Base-by-base conservation (phyloP, 768 basidiomycete genomes). In the Macrolepiota albuminosa region DNA sequence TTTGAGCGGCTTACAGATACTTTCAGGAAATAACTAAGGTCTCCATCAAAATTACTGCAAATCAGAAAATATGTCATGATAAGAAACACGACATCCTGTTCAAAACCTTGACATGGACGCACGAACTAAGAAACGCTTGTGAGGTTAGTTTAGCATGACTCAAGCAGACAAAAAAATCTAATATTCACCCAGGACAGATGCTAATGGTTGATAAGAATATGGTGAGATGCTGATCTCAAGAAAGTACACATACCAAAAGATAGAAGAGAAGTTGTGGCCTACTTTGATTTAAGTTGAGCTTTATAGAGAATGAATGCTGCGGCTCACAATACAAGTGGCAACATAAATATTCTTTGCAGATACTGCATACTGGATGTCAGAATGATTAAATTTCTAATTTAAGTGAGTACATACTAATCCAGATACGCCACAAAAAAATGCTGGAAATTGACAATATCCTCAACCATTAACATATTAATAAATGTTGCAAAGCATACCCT, bases 361-460 rank as follows among this genome's bases (percentile, higher is more conserved):
- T 40, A 54, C 52, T 54, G 13, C 1, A 16, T 16, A 29, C 18
- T 10, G 52, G 4, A 40, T 9, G 0, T 54, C 26, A 40, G 24
- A 4, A 40, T 39, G 1, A 16, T 26, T 4, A 18, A 18, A 9
- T 24, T 18, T n/a, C 7, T 16, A 7, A 7, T n/a, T 7, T 9
- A 6, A 58, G 24, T 4, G 0, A 16, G 14, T 24, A 39, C 62
- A 21, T 42, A 63, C 62, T 21, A 10, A 60, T 37, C 62, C 62
- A 63, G 43, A 60, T 55, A 29, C 62, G 58, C 29, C 55, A 49
- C 14, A 49, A 49, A 36, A 63, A 63, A 13, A 63, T 52, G 24
- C 62, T 59, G 36, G 16, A 18, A 43, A 40, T 29, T 13, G 2
- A 24, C n/a, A 9, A 26, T 21, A 40, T 29, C 2, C 16, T 21